Percentiles rank a stretch among this genome's conserved stretches.
Conservation (phyloP, 2,329 filamentous ascomycete species). For the Raffaelea deltoideospora region DNA sequence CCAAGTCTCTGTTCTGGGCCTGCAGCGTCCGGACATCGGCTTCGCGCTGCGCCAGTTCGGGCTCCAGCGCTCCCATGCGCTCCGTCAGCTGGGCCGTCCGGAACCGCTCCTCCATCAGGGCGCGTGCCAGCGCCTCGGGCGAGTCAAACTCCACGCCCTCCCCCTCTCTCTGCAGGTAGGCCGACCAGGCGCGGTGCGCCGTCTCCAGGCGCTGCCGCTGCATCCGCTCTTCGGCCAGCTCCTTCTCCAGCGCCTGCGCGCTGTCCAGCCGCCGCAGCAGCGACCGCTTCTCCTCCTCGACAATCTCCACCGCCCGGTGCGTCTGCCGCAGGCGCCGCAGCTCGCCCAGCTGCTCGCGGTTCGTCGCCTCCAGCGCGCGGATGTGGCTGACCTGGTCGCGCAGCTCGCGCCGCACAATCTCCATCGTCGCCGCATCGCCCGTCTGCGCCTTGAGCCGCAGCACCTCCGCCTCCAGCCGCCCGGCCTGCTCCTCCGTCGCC, state of each 20-base stretch:
- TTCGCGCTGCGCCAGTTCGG: conserved; percentile 64
- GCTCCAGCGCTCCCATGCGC: conserved; percentile 61
- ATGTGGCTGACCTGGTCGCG: conserved; percentile 90
- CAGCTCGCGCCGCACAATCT: conserved; percentile 73
- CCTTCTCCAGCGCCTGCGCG: conserved; percentile 57
- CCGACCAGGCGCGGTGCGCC: conserved; percentile 73
- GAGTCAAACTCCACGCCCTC: conserved; percentile 58
- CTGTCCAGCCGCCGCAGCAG: conserved; percentile 64
- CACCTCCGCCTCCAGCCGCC: conserved; percentile 67
- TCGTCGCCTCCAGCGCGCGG: conserved; percentile 63
- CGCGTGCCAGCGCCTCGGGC: conserved; percentile 73
- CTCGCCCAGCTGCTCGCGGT: conserved; percentile 64
- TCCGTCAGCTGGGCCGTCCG: conserved; percentile 70
- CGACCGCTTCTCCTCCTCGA: conserved; percentile 86
- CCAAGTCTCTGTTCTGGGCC: conserved; percentile 49
- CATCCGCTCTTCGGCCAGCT: conserved; percentile 64
- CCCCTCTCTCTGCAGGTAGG: conserved; percentile 60
- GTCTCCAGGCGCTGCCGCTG: conserved; percentile 81
- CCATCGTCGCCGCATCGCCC: conserved; percentile 72
- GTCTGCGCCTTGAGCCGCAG: conserved; percentile 73
- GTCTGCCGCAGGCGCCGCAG: conserved; percentile 67
- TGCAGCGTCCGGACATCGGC: conserved; percentile 58
- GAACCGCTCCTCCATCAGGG: conserved; percentile 67
- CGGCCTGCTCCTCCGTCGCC: conserved; percentile 55
- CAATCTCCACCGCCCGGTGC: conserved; percentile 78